phyloP scores from a whole-genome alignment of 768 basidiomycete species.

The Coprinopsis marcescibilis region DNA sequence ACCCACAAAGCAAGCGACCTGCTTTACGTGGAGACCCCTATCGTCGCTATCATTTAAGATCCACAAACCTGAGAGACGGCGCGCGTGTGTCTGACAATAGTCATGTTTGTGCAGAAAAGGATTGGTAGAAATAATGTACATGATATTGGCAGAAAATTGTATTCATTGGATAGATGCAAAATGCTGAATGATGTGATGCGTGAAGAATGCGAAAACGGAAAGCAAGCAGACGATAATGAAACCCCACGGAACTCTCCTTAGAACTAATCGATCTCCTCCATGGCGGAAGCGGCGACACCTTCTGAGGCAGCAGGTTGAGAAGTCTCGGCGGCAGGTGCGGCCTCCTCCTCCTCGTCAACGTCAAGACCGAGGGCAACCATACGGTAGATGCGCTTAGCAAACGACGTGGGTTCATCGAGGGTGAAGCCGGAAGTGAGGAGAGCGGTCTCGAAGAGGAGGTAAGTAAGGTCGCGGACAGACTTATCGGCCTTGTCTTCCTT shows the following conservation, averaged over 20 bases:
- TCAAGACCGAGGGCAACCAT: constrained; percentile 95
- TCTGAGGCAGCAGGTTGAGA: constrained; percentile 42
- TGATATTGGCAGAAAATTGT: neutral
- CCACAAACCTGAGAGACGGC: too few species aligned
- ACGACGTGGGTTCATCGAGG: constrained; percentile 90
- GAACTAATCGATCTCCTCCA: constrained; percentile 99
- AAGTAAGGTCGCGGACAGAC: constrained; percentile 95
- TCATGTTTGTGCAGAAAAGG: too few species aligned
- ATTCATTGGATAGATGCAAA: constrained; percentile 3
- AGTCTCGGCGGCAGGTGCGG: constrained; percentile 38
- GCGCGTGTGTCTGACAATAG: too few species aligned
- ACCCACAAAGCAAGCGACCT: too few species aligned
- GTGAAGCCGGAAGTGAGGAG: constrained; percentile 94
- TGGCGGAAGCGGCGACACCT: constrained; percentile 64
- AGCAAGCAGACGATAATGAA: constrained; percentile 13
- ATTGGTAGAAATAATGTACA: too few species aligned
- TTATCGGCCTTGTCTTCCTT: constrained; percentile 98
- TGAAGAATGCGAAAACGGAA: neutral
- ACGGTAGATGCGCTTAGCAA: constrained; percentile 93
- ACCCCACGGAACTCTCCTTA: constrained; percentile 13
- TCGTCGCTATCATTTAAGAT: too few species aligned
- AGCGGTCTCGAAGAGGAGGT: constrained; percentile 94
- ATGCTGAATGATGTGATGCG: neutral
- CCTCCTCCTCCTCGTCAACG: constrained; percentile 71
- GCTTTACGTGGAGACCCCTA: too few species aligned